phyloP scores from a whole-genome alignment of 805 yeast species.

The Wilhelminamyces savonicus region DNA sequence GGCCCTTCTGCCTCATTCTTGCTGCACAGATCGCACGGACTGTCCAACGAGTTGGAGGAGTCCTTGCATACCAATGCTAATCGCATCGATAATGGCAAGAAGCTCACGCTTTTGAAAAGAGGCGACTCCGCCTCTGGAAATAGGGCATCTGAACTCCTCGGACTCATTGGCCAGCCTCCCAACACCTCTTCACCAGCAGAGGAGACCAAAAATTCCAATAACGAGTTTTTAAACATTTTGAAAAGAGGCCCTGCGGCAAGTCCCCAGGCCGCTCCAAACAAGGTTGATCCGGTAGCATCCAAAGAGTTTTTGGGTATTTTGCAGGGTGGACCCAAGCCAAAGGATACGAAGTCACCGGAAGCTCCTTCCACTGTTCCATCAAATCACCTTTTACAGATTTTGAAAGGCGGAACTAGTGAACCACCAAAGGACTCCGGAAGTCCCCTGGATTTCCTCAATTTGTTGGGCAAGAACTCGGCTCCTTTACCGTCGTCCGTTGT shows the following conservation, averaged over 20 bases:
- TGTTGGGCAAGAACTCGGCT: conserved; percentile 1
- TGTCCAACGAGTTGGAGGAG: conserved; percentile 21
- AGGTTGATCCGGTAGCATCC: not conserved
- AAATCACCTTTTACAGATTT: conserved; percentile 1
- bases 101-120: conserved; percentile 23
- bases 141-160: conserved; percentile 1
- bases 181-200: conserved; percentile 6
- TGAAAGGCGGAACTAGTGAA: not conserved
- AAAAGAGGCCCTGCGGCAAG: conserved; percentile 1
- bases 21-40: conserved; percentile 4
- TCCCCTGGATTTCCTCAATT: too few relatives aligned
- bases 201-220: conserved; percentile 57
- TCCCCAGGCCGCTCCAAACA: too few relatives aligned
- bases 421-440: conserved; percentile 1
- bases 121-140: conserved; percentile 2
- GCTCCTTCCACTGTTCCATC: conserved; percentile 7
- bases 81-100: conserved; percentile 16
- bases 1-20: conserved; percentile 3
- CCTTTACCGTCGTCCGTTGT: conserved; percentile 3
- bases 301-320: conserved; percentile 48
- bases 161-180: not conserved
- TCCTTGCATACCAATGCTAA: too few relatives aligned
- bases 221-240: conserved; percentile 37
- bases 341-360: conserved; percentile 2
- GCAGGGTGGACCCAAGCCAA: conserved; percentile 23